Evolutionary conservation across 192 early-diverging fungal species (phyloP).

Genomic region (Podila epigama): DNA sequence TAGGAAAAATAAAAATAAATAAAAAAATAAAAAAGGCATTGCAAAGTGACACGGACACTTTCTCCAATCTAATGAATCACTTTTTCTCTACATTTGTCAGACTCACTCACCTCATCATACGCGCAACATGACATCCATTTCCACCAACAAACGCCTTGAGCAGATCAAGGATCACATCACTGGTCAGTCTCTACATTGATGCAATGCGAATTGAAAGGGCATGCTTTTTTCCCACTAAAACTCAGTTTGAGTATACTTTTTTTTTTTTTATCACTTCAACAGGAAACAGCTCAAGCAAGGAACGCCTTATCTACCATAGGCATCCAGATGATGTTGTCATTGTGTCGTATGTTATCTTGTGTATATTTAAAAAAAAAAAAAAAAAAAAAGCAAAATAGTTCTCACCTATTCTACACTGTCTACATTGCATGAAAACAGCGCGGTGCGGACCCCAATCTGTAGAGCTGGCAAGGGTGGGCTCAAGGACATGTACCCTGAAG

Average conservation of each 20-base stretch:
- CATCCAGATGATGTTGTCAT: constrained; percentile 92
- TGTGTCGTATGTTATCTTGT: constrained; percentile 77
- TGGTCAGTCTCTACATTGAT: constrained; percentile 8
- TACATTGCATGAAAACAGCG: constrained; percentile 24
- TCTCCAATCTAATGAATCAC: background rate
- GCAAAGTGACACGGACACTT: no score
- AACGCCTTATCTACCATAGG: constrained; percentile 32
- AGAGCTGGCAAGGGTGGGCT: constrained; percentile 92
- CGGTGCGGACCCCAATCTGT: constrained; percentile 88
- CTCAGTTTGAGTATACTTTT: no score
- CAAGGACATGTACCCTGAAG: constrained; percentile 85
- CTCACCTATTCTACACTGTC: background rate
- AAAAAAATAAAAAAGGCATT: no score
- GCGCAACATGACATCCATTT: constrained; percentile 20
- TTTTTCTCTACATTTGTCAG: background rate
- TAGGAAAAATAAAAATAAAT: no score
- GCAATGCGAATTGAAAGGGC: no score
- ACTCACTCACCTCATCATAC: background rate
- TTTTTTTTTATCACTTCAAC: background rate
- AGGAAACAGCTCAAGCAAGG: constrained; percentile 16
- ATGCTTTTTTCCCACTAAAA: no score
- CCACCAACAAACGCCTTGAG: constrained; percentile 40
- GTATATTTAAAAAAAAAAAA: background rate
- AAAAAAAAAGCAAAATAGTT: background rate
- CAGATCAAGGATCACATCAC: constrained; percentile 47